Conservation (phyloP, 768 basidiomycete genomes). For the Mycena capillaripes region DNA sequence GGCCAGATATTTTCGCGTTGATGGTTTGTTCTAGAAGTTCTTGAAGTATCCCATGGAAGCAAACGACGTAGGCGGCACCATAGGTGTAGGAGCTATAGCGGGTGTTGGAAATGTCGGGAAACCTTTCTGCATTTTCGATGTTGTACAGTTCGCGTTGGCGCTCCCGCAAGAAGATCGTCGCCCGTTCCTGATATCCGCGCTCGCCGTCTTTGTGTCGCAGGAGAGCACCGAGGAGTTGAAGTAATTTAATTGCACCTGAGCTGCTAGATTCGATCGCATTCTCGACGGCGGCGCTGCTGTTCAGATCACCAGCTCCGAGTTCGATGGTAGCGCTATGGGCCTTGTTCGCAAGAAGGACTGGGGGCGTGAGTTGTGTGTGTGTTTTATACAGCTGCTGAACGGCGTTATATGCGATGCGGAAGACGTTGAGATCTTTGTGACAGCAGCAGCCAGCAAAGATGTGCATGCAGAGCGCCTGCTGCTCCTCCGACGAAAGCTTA, state of each 20-base stretch:
- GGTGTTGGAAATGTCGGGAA: not conserved
- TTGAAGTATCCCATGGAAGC: not conserved
- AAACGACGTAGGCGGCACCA: not conserved
- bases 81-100: not conserved
- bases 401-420: constrained; percentile 37
- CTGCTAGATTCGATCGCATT: not conserved
- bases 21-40: constrained; percentile 33
- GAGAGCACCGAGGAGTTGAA: constrained; percentile 40
- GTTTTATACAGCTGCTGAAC: not conserved
- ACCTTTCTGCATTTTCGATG: not conserved
- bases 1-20: constrained; percentile 30
- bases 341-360: constrained; percentile 43
- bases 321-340: constrained; percentile 41
- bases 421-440: constrained; percentile 49
- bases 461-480: constrained; percentile 20
- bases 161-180: constrained; percentile 27
- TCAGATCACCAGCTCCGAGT: constrained; percentile 16
- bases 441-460: constrained; percentile 45
- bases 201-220: constrained; percentile 43
- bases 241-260: constrained; percentile 34
- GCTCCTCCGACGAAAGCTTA: no score
- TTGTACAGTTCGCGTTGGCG: constrained; percentile 27
- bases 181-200: constrained; percentile 21
- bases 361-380: not conserved
- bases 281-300: constrained; percentile 18